Base-by-base conservation (phyloP, 768 basidiomycete genomes). In the Boletus rubroflammeus region DNA sequence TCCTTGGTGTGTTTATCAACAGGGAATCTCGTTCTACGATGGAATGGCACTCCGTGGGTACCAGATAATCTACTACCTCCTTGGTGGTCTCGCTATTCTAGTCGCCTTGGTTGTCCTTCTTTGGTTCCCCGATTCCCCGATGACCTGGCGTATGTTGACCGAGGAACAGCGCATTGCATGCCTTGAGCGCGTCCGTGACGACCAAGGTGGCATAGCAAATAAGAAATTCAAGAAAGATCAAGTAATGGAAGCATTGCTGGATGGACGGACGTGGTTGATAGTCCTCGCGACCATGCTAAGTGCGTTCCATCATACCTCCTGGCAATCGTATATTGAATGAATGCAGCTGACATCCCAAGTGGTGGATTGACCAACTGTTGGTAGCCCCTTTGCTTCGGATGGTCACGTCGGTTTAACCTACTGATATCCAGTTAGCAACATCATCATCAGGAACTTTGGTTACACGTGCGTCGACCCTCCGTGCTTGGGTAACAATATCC, bases 151-250 rank as follows among this genome's bases (percentile, higher is more conserved):
- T 11, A 62, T 72, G 45, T 61, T 73, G 6, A 71, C 72, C 3
- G 41, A 67, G 35, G 72, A 73, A 50, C 72, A 77, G 48, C 69
- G 72, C 34, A 62, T 40, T 15, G 43, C 75, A 19, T 72, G 66
- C 2, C 63, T 76, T 9, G 75, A 78, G 57, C 74, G 74, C 14
- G 71, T 76, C 10, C 70, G 71, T 5, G 68, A 73, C 46, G 74
- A 75, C 45, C 66, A 68, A 67, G 40, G 28, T 23, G 52, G 39
- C 31, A 44, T 42, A 25, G 42, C 23, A 15, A 46, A 40, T 5
- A 49, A 53, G 46, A 38, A 36, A 35, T 53, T 54, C 19, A 54
- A 47, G 25, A 28, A 21, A 19, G 36, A 49, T 15, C 36, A 49
- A 53, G 41, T 53, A n/a, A 19, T 38, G 1, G 36, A 38, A 19